A percentile compares a stretch with the other conserved stretches of the same genome.
phyloP scores from a whole-genome alignment of 305 asterid species.

The Fraxinus angustifolia region DNA sequence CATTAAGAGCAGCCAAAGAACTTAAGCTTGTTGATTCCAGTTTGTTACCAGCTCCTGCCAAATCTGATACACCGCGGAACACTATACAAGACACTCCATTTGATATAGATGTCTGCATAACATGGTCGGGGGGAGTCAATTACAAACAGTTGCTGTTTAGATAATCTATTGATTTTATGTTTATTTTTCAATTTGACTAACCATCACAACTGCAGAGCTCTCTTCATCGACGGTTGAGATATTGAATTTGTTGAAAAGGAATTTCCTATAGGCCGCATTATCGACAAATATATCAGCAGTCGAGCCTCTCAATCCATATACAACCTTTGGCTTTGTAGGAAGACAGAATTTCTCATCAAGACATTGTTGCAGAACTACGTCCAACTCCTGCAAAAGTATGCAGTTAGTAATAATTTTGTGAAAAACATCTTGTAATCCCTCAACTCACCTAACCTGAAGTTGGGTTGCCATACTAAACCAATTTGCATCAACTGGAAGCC shows the following conservation, averaged over 20 bases:
- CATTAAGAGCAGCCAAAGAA: neutral
- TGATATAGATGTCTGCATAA: neutral
- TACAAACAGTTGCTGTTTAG: neutral
- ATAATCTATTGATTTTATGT: neutral
- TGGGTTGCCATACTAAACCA: neutral
- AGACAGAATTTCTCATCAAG: neutral
- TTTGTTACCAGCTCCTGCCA: neutral
- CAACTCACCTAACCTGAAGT: neutral
- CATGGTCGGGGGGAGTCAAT: neutral
- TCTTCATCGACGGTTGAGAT: neutral
- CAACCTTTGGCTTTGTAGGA: neutral
- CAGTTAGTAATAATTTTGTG: neutral
- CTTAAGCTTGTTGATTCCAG: neutral
- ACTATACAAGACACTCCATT: neutral
- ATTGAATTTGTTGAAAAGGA: neutral
- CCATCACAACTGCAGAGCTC: neutral
- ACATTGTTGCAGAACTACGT: neutral
- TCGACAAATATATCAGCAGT: neutral
- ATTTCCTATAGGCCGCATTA: neutral
- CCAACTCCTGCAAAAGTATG: neutral
- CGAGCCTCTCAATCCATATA: neutral
- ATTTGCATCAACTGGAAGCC: neutral
- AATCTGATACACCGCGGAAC: slow-evolving; percentile 1
- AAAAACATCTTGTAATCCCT: neutral
- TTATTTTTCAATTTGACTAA: neutral